Base-by-base conservation (phyloP, 2,329 filamentous ascomycete genomes). In the Leptographium lundbergii region DNA sequence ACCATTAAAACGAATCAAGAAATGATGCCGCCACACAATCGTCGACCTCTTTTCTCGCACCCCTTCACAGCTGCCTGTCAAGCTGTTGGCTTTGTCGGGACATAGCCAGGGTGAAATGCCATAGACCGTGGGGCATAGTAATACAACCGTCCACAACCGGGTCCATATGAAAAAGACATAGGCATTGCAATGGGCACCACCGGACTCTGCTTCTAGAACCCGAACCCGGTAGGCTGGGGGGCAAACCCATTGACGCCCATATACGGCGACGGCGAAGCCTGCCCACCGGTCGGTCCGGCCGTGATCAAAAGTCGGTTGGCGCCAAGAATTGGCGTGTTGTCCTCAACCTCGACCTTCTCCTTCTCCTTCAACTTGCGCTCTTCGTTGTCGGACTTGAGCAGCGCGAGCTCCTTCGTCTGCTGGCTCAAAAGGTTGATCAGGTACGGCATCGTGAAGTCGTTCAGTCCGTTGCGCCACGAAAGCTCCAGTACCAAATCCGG, bases 391-490 rank as follows among this genome's bases (percentile, higher is more conserved):
- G 89, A 89, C 80, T 95, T 95, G 62, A 99, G 81, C 61, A 79
- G 72, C 61, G 91, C 84, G 65, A 99, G 87, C 59, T 95, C 87
- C 65, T 87, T 85, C 47, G 89, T 91, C 75, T 97, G 91, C 73
- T 96, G 91, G 66, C 86, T 84, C 63, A 99, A 80, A 77, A 95
- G 88, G 77, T 97, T 99, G 82, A 99, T 97, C 90, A 99, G 95
- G 80, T 95, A 99, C 22, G 94, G 94, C 95, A 99, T 99, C 54
- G 91, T 95, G 76, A 96, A 99, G 77, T 99, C 94, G 67, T 86
- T 85, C 47, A 99, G 86, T 61, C 91, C 90, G 70, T 96, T 81
- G 67, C 94, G 92, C 94, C 94, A 99, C 61, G 94, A 97, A 60
- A 99, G 82, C 77, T 99, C 94, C 73, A 99, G 83, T 61, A 99